Base-by-base conservation (phyloP, 805 yeast species). In the Blastobotrys chiropterorum region DNA sequence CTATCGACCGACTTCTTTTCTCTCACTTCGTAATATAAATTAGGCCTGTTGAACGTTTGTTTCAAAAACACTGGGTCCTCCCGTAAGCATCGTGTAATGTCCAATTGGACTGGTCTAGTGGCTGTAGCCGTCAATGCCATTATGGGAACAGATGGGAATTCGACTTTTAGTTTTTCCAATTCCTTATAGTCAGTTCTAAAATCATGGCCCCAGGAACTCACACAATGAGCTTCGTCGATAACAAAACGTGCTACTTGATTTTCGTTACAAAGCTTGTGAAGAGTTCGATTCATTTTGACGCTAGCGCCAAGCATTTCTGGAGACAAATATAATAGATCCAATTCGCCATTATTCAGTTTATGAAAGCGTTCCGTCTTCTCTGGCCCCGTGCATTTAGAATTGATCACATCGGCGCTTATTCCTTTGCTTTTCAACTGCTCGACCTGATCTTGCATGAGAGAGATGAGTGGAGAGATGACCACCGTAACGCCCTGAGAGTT, bases 101-200 rank as follows among this genome's bases (percentile, higher is more conserved):
- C 99, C 72, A 83, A 71, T 59, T 89, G 73, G 8, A 94, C 99
- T 57, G 84, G 86, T 50, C 86, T 89, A 66, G 89, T 94, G 1
- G 99, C 99, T 0, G 99, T 94, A 0, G 98, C 99, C 0, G 99
- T 94, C 53, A 94, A 73, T 0, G 98, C 99, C 89, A 94, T 90
- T 55, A 94, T 74, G 1, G 99, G 99, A 3, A 89, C 80, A 48
- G 77, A 77, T 0, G 96, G 95, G 63, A 78, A 94, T 47, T 80
- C 77, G 16, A 71, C 67, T 62, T 89, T 89, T 67, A 94, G 86
- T 57, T 75, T 77, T 38, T 81, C 80, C 63, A 94, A 73, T 8
- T 83, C 85, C 61, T 90, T 87, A 70, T 94, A 94, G 67, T 94
- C 98, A 0, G 98, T 97, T 49, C 99, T 76, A 67, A 94, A 94